Conservation (phyloP, 2,329 filamentous ascomycete species). For the Monosporascus sp. region DNA sequence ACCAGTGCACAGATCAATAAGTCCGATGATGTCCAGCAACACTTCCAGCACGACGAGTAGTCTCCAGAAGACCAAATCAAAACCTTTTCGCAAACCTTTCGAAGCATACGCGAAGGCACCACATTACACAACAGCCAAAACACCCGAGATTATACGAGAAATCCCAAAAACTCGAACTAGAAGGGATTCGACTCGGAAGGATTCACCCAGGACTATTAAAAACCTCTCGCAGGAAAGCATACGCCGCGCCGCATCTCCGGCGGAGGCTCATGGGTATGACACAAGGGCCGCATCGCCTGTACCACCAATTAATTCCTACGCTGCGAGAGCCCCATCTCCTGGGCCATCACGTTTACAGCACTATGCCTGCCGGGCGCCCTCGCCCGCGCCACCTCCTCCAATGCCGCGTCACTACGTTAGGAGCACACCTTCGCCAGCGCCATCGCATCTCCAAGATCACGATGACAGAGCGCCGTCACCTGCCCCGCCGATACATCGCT, state of each 20-base stretch:
- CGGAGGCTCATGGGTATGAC: constrained; percentile 15
- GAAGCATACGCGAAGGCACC: constrained; percentile 63
- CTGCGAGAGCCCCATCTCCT: constrained; percentile 23
- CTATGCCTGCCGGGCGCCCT: constrained; percentile 26
- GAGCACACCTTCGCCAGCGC: constrained; percentile 23
- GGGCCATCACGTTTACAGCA: constrained; percentile 19
- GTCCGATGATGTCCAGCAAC: constrained; percentile 53
- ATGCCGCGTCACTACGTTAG: constrained; percentile 14
- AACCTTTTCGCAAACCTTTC: constrained; percentile 61
- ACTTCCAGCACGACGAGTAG: constrained; percentile 50
- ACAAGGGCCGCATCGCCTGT: constrained; percentile 20
- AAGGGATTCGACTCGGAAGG: constrained; percentile 38
- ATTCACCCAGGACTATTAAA: constrained; percentile 35
- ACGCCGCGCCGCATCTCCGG: constrained; percentile 14
- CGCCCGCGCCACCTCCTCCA: constrained; percentile 29
- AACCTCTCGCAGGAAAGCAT: constrained; percentile 15
- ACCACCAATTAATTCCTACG: constrained; percentile 12
- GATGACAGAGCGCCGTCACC: constrained; percentile 35
- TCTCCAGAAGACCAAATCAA: constrained; percentile 54
- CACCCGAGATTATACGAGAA: constrained; percentile 51
- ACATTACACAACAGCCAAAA: constrained; percentile 59
- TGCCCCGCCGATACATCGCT: constrained; percentile 20
- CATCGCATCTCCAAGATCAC: constrained; percentile 14
- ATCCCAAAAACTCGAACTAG: constrained; percentile 25
- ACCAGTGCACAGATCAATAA: constrained; percentile 60